These are phyloP conservation scores for Candida maesae DNA, from an alignment of 805 yeast species.

Conservation along the genomic window DNA sequence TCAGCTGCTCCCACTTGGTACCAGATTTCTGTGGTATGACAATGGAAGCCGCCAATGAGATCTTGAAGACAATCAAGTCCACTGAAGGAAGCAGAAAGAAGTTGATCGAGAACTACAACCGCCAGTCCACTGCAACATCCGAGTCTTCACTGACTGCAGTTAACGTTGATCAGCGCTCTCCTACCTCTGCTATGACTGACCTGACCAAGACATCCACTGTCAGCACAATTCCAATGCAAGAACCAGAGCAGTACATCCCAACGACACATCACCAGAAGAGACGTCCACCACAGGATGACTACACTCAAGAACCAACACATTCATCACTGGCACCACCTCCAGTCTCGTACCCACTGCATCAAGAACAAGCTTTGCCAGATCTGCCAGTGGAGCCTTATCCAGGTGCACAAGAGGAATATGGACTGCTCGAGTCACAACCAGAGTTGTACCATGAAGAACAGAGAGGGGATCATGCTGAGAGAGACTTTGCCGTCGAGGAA, in stretches of 20 bases:
- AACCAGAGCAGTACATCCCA: constrained; percentile 13
- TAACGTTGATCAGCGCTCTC: not conserved
- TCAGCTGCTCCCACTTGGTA: constrained; percentile 87
- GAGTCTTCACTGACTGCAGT: no score
- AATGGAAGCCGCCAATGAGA: constrained; percentile 92
- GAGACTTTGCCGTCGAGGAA: no score
- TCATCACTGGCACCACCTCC: constrained; percentile 15
- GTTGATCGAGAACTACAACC: constrained; percentile 15
- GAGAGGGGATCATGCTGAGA: no score
- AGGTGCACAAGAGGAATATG: no score
- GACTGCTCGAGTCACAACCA: no score
- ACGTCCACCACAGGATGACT: constrained; percentile 23
- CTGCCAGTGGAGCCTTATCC: no score
- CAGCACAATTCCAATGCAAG: not conserved
- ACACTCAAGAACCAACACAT: constrained; percentile 6
- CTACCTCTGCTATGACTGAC: constrained; percentile 3
- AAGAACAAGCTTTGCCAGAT: constrained; percentile 1
- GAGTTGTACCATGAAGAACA: not conserved
- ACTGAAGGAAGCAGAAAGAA: constrained; percentile 45
- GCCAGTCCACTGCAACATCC: constrained; percentile 12
- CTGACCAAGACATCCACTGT: not conserved
- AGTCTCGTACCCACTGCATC: constrained; percentile 1
- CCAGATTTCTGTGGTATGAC: constrained; percentile 99
- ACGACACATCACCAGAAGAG: constrained; percentile 20
- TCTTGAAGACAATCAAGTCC: constrained; percentile 75